Evolutionary conservation across 164 flowering plant species (phyloP), one percentile per base, ranked within the genome.

Genomic region (Vitis labrusca): DNA sequence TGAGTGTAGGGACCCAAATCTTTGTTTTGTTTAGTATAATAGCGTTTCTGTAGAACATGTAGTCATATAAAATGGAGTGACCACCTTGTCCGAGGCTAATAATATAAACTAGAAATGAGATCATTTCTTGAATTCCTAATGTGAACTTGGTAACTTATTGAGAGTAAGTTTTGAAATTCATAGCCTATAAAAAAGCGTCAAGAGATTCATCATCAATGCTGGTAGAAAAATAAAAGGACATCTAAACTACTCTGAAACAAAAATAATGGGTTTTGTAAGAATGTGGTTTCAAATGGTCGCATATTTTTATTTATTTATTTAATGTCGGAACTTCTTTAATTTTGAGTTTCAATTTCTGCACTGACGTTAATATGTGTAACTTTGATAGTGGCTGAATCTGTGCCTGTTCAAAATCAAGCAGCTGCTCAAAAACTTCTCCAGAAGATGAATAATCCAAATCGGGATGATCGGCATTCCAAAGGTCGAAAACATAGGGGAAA

Each of bases 381-480:
- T 54, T 48, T 67, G 10, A 54, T 78, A 91, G 99, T 86, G 47
- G 80, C 74, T 16, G 98, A 91, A 73, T 75, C 88, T 65, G 84
- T 78, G 14, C 98, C 98, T 67, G 81, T 92, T 74, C 98, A 92
- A 74, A 95, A 95, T 74, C 99, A 95, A 83, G 98, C 88, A 29
- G 99, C 97, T 72, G 82, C 98, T 9, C 98, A 91, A 59, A 91
- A 92, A 69, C 94, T 95, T 32, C 91, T 91, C 12, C 91, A 88
- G 83, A 95, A 82, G 82, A 86, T 86, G 91, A 90, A 66, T 78
- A 71, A 82, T 5, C 78, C 84, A 53, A 74, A 66, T 55, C 75
- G 12, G 17, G 74, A 63, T 56, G 76, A 67, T 63, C 77, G 69
- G 60, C 80, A 58, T 53, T 67, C 58, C 15, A 83, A 80, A 75